A percentile compares a stretch with the other conserved stretches of the same genome.
These are phyloP conservation scores for Wickerhamomyces chambardii DNA, from an alignment of 805 yeast species.

Conservation along the genomic window DNA sequence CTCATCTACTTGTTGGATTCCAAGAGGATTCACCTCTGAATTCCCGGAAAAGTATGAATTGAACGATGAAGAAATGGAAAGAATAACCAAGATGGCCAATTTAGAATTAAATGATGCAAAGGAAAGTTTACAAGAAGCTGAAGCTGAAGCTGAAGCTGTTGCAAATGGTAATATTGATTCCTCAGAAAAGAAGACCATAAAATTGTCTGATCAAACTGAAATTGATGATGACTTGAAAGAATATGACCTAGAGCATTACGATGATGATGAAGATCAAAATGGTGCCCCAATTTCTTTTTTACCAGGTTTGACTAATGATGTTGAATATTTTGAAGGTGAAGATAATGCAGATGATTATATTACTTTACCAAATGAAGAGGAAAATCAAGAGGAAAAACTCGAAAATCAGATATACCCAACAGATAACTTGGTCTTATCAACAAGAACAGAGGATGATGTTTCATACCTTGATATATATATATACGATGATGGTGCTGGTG, in stretches of 20 bases:
- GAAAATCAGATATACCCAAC: slow-evolving; percentile 84
- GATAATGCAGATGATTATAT: slow-evolving; percentile 33
- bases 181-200: slow-evolving; percentile 6
- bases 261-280: slow-evolving; percentile 48
- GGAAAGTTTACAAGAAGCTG: slow-evolving; percentile 34
- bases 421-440: slow-evolving; percentile 82
- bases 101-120: slow-evolving; percentile 73
- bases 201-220: slow-evolving; percentile 44
- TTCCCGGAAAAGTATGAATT: slow-evolving; percentile 84
- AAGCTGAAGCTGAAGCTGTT: too few species aligned
- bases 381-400: slow-evolving; percentile 64
- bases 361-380: slow-evolving; percentile 39
- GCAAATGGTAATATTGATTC: slow-evolving; percentile 5
- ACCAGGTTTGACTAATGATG: slow-evolving; percentile 62
- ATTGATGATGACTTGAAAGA: slow-evolving; percentile 82
- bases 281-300: slow-evolving; percentile 59
- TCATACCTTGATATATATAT: slow-evolving; percentile 90
- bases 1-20: slow-evolving; percentile 92
- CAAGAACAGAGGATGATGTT: slow-evolving; percentile 94
- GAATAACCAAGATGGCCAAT: slow-evolving; percentile 80
- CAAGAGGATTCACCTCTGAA: slow-evolving; percentile 91
- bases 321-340: slow-evolving; percentile 42
- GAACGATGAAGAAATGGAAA: slow-evolving; percentile 86
- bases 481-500: slow-evolving; percentile 90
- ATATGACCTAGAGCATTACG: slow-evolving; percentile 80